These are phyloP conservation scores for Capsicum pubescens DNA, from an alignment of 257 asterid genomes.

Conservation along the genomic window DNA sequence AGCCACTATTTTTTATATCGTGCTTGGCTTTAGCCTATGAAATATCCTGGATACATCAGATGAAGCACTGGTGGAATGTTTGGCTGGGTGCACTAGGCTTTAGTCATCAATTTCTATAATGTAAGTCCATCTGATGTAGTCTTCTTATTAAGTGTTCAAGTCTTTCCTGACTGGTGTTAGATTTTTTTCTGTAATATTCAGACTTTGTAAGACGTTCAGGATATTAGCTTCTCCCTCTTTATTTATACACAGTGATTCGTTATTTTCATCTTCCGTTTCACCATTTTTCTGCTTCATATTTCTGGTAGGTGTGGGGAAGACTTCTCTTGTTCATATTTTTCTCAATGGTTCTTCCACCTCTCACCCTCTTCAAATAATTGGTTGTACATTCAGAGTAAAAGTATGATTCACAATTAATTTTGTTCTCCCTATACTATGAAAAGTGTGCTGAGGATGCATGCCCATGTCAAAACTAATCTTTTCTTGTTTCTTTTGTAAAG, in stretches of 20 bases:
- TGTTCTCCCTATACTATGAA: constrained; percentile 27
- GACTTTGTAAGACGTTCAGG: neutral
- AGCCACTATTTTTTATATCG: too few species aligned
- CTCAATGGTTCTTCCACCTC: constrained; percentile 77
- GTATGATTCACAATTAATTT: constrained; percentile 43
- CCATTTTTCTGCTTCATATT: constrained; percentile 20
- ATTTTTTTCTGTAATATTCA: neutral
- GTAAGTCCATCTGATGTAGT: neutral
- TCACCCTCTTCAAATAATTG: constrained; percentile 91
- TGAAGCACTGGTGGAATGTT: neutral
- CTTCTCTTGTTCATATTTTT: constrained; percentile 92
- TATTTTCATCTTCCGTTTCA: constrained; percentile 17
- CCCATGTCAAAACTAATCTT: neutral
- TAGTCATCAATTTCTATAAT: neutral
- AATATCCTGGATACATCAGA: neutral
- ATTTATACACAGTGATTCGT: neutral
- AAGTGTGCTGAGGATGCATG: constrained; percentile 26
- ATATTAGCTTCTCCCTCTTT: neutral
- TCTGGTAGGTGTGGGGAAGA: constrained; percentile 85
- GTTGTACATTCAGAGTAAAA: constrained; percentile 81
- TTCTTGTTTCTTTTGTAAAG: constrained; percentile 48
- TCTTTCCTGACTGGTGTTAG: constrained; percentile 16
- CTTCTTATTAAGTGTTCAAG: constrained; percentile 24
- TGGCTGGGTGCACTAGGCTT: neutral
- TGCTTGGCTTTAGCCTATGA: neutral